Evolutionary conservation across 495 filamentous ascomycete species (phyloP).

Genomic region (Penicillium pulvis): DNA sequence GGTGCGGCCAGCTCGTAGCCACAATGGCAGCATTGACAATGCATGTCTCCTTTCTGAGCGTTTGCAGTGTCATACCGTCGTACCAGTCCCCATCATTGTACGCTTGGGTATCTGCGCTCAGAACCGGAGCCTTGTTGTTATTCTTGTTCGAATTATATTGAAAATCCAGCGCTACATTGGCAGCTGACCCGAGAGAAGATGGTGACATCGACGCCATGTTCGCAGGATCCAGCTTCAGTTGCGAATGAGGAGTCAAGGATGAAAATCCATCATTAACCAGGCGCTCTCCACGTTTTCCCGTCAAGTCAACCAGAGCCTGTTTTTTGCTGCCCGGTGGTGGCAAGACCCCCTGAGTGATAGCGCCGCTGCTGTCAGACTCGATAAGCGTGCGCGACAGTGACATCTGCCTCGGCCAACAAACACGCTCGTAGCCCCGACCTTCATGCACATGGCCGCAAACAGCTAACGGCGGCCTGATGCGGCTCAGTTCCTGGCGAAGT

Average conservation of each 20-base stretch:
- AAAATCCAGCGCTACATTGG: background rate
- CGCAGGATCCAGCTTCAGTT: background rate
- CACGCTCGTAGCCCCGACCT: conserved; percentile 47
- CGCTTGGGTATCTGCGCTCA: conserved; percentile 9
- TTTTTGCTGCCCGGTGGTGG: conserved; percentile 54
- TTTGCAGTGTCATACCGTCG: background rate
- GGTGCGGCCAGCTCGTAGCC: conserved; percentile 65
- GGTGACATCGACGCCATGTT: conserved; percentile 15
- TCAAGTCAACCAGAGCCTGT: conserved; percentile 59
- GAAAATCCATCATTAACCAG: conserved; percentile 44
- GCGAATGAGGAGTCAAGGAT: background rate
- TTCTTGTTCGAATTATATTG: conserved; percentile 1
- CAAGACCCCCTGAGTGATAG: conserved; percentile 20
- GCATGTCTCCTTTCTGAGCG: conserved; percentile 67
- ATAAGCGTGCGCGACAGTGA: conserved; percentile 2
- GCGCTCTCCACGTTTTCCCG: conserved; percentile 43
- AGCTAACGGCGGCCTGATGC: conserved; percentile 45
- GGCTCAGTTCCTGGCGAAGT: conserved; percentile 39
- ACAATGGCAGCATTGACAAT: conserved; percentile 77
- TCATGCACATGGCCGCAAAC: conserved; percentile 57
- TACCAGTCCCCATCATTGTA: background rate
- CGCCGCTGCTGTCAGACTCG: conserved; percentile 6
- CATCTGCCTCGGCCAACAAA: conserved; percentile 33
- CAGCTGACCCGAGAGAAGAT: conserved; percentile 12
- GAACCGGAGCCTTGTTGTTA: conserved; percentile 1